phyloP scores from a whole-genome alignment of 805 yeast species.

The Brettanomyces nanus region DNA sequence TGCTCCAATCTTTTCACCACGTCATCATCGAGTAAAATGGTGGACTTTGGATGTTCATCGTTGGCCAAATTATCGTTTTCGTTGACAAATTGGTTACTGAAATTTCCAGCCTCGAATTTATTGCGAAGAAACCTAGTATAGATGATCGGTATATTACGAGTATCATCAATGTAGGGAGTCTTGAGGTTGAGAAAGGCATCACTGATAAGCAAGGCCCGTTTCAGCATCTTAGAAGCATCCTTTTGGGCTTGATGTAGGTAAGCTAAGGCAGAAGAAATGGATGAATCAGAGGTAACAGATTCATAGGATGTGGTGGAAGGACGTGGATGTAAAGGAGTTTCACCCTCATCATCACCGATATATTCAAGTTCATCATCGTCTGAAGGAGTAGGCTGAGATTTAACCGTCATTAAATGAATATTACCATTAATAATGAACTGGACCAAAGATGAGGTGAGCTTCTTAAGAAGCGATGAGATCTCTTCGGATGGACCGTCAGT shows the following conservation, averaged over 20 bases:
- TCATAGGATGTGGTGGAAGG: background rate
- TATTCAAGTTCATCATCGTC: background rate
- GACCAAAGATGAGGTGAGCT: constrained; percentile 46
- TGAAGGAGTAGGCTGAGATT: background rate
- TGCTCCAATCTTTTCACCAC: constrained; percentile 32
- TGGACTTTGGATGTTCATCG: constrained; percentile 16
- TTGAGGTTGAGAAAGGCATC: constrained; percentile 9
- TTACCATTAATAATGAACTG: constrained; percentile 60
- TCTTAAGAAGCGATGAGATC: constrained; percentile 42
- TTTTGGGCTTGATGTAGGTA: constrained; percentile 18
- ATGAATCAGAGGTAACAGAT: background rate
- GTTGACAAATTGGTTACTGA: constrained; percentile 59
- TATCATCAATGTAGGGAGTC: constrained; percentile 4
- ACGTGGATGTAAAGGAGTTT: background rate
- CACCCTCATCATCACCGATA: background rate
- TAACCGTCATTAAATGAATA: constrained; percentile 36
- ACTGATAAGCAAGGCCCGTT: constrained; percentile 7
- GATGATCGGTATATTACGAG: constrained; percentile 45
- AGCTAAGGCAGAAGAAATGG: background rate
- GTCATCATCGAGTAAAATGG: constrained; percentile 42
- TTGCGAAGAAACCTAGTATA: constrained; percentile 62
- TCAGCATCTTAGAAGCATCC: constrained; percentile 16
- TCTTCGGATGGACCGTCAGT: constrained; percentile 38
- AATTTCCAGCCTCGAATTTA: constrained; percentile 70
- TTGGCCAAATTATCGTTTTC: constrained; percentile 27